Percentiles rank a stretch among this genome's conserved stretches.
Conservation (phyloP, 192 early-diverging fungal species). For the Backusella psychrophila region DNA sequence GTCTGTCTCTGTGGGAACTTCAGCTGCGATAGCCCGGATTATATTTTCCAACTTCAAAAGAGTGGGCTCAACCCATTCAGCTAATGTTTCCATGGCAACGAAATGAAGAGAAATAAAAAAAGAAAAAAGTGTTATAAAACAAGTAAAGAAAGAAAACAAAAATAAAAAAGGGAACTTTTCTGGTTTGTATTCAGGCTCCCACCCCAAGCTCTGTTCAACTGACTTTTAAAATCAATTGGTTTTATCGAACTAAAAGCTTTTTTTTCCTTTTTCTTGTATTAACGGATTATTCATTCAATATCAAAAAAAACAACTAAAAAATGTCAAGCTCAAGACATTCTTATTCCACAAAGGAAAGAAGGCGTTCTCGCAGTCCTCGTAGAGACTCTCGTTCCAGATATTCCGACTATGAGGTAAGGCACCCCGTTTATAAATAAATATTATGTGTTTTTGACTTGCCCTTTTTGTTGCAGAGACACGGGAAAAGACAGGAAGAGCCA, state of each 20-base stretch:
- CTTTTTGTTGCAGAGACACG: not conserved
- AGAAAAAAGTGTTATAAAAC: not conserved
- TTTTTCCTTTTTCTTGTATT: not conserved
- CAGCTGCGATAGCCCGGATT: conserved; percentile 5
- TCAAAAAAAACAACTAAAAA: not conserved
- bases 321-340: conserved; percentile 3
- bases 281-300: not conserved
- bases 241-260: not conserved
- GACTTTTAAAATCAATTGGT: not conserved
- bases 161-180: not conserved
- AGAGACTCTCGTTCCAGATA: not conserved
- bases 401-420: not conserved
- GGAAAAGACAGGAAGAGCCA: not conserved
- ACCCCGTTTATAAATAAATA: not conserved
- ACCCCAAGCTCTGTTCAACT: not conserved
- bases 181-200: not conserved
- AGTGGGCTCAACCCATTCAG: not conserved
- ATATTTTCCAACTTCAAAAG: not conserved
- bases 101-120: not conserved
- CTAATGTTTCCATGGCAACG: not conserved
- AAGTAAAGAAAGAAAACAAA: not conserved
- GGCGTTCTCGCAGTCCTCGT: not conserved
- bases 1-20: conserved; percentile 48
- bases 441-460: not conserved
- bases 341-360: conserved; percentile 5